Base-by-base conservation (phyloP, 495 filamentous ascomycete species). In the Haplographium delicatum region DNA sequence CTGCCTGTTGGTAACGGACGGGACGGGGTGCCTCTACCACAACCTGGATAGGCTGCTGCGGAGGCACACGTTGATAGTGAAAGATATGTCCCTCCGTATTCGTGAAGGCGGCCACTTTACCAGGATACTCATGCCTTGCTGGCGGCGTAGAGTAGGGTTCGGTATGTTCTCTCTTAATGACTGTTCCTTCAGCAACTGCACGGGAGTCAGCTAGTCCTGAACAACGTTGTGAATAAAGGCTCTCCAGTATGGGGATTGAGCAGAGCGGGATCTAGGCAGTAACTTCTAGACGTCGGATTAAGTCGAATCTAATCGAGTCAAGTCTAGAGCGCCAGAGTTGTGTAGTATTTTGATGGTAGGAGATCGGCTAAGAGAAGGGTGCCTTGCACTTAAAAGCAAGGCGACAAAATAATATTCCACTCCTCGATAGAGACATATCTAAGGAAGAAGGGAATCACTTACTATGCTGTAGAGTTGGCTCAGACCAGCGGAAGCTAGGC, bases 81-180 rank as follows among this genome's bases (percentile, higher is more conserved):
- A 39, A 51, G 30, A 34, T 20, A 23, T 43, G 20, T 22, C 20
- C 43, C 44, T 23, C 44, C 16, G 6, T 25, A 15, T 34, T 24
- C 9, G 13, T 2, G 20, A 26, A 27, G 3, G 23, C 6, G n/a
- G 47, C 13, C 33, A 15, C 22, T 10, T 41, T 26, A 13, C 25
- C 25, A 15, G 30, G 4, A 16, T 16, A 48, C 34, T 26, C 34
- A 33, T 18, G 18, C 22, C 18, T 37, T 26, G 40, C 18, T 20
- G 33, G 16, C 20, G 39, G 49, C 39, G 27, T 26, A 24, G 26
- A 35, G 18, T 19, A 25, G 38, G 43, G 38, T 4, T 27, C 35
- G 38, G 18, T 8, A 16, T 8, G n/a, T 35, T 52, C 49, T 44
- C 28, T 52, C 30, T 52, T 52, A 19, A 52, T 42, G 37, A 52